Percentiles rank a stretch among this genome's conserved stretches.
phyloP scores from a whole-genome alignment of 2,329 filamentous ascomycete species.

The Scopulariopsis brevicaulis region DNA sequence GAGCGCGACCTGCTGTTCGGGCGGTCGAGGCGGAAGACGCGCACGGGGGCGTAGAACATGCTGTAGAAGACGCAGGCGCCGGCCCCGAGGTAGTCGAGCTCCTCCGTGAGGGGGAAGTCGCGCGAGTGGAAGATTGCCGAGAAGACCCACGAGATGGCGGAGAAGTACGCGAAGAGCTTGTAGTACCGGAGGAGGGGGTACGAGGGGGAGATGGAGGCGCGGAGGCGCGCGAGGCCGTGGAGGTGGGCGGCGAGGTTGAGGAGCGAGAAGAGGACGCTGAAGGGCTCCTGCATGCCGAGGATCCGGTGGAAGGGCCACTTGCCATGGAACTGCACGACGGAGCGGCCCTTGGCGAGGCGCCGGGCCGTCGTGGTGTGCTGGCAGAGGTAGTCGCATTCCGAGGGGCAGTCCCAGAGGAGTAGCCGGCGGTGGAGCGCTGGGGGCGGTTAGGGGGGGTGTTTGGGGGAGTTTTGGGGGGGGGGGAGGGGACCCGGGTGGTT shows the following conservation, averaged over 20 bases:
- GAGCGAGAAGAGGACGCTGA: slow-evolving; percentile 84
- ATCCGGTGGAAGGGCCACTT: slow-evolving; percentile 97
- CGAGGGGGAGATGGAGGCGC: slow-evolving; percentile 53
- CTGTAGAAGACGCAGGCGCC: slow-evolving; percentile 86
- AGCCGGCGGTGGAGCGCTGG: slow-evolving; percentile 74
- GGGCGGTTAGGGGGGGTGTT: slow-evolving; percentile 6
- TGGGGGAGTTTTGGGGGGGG: slow-evolving; percentile 3
- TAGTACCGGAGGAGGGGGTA: slow-evolving; percentile 79
- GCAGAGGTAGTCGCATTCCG: slow-evolving; percentile 96
- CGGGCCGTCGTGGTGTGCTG: slow-evolving; percentile 78
- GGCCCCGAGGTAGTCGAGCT: slow-evolving; percentile 92
- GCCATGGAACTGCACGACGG: slow-evolving; percentile 86
- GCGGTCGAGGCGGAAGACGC: slow-evolving; percentile 73
- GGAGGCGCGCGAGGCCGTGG: slow-evolving; percentile 61
- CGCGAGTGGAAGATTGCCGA: slow-evolving; percentile 88
- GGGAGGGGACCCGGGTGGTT: slow-evolving; percentile 4
- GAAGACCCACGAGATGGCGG: slow-evolving; percentile 74
- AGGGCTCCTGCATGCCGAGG: slow-evolving; percentile 88
- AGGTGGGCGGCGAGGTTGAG: slow-evolving; percentile 84
- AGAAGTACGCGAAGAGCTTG: slow-evolving; percentile 65
- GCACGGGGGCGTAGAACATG: slow-evolving; percentile 71
- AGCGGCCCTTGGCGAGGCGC: slow-evolving; percentile 54
- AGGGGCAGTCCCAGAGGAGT: slow-evolving; percentile 81
- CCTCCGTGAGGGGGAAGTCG: slow-evolving; percentile 78
- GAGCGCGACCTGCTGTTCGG: slow-evolving; percentile 25